A percentile compares a stretch with the other conserved stretches of the same genome.
Conservation (phyloP, 345 rosid species). For the Garcia nutans region DNA sequence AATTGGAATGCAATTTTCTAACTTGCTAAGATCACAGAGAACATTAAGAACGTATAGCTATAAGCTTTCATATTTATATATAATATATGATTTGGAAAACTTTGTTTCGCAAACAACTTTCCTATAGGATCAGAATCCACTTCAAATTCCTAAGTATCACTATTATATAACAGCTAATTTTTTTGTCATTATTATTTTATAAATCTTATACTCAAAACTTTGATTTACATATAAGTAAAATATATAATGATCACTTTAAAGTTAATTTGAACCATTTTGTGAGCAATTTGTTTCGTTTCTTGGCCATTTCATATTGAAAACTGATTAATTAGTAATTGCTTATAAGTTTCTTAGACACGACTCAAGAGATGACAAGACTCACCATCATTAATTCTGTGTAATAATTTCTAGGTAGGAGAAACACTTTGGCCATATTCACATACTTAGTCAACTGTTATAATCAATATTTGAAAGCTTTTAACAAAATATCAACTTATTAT, state of each 20-base stretch:
- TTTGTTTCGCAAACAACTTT: neutral
- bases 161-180: too few relatives aligned
- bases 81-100: neutral
- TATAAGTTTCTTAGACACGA: slow-evolving; percentile 22
- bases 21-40: slow-evolving; percentile 4
- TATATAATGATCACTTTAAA: too few relatives aligned
- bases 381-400: slow-evolving; percentile 8
- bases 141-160: too few relatives aligned
- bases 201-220: too few relatives aligned
- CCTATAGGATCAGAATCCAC: too few relatives aligned
- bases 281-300: neutral
- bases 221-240: neutral
- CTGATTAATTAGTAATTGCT: neutral
- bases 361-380: slow-evolving; percentile 11
- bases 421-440: neutral
- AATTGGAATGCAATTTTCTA: neutral
- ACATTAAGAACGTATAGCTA: neutral
- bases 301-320: neutral
- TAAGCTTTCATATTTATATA: neutral
- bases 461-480: neutral
- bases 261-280: neutral
- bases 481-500: neutral
- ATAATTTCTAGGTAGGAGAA: neutral
- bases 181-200: too few relatives aligned
- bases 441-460: neutral